A percentile compares a stretch with the other conserved stretches of the same genome.
Evolutionary conservation across 2,329 filamentous ascomycete species (phyloP).

Genomic region (Camillea tinctor): DNA sequence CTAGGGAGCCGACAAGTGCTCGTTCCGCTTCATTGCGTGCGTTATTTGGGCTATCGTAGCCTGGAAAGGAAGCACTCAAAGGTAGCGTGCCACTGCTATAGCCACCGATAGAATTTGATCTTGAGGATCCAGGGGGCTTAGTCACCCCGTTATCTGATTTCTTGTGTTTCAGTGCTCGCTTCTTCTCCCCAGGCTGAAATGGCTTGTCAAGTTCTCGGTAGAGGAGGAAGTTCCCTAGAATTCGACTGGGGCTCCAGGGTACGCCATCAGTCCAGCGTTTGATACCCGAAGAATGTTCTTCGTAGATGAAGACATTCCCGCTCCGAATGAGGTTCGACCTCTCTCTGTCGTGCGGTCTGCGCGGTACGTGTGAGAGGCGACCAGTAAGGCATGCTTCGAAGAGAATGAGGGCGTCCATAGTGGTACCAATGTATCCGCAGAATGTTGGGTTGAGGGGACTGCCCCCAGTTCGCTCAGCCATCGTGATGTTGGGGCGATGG

Average conservation of each 20-base stretch:
- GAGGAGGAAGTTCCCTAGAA: constrained; percentile 80
- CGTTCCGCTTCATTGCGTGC: constrained; percentile 34
- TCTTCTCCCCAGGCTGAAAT: constrained; percentile 81
- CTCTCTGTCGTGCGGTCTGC: constrained; percentile 84
- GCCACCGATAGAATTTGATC: constrained; percentile 21
- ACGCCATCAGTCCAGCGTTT: constrained; percentile 93
- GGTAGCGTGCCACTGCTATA: constrained; percentile 2
- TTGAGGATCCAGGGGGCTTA: constrained; percentile 33
- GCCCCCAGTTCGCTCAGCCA: constrained; percentile 29
- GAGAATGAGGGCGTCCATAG: constrained; percentile 73
- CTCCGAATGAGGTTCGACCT: constrained; percentile 74
- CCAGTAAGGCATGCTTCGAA: constrained; percentile 78
- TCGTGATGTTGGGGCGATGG: constrained; percentile 12
- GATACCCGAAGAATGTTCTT: constrained; percentile 86
- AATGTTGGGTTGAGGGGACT: constrained; percentile 61
- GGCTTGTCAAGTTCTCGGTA: constrained; percentile 79
- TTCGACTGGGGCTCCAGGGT: constrained; percentile 85
- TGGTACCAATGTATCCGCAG: constrained; percentile 65
- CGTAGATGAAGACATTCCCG: constrained; percentile 87
- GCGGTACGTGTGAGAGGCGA: constrained; percentile 70
- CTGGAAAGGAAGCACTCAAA: not conserved
- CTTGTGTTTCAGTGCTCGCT: constrained; percentile 73
- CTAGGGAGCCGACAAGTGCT: constrained; percentile 71
- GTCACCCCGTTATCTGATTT: constrained; percentile 42
- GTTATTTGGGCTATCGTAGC: constrained; percentile 13